Conservation (phyloP, 1,284 basidiomycete genomes). For the Melampsora americana region DNA sequence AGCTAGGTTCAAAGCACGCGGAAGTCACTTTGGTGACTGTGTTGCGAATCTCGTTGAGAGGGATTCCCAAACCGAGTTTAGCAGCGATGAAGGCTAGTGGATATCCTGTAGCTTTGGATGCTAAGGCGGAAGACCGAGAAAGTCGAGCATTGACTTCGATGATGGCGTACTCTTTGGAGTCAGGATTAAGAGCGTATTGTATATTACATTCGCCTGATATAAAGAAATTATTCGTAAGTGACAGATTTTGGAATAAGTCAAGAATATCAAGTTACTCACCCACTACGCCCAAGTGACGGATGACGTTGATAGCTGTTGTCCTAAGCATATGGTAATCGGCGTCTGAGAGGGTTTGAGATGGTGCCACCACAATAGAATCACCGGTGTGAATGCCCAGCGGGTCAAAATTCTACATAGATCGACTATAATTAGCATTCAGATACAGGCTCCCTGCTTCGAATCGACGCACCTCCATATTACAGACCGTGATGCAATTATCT, state of each 20-base stretch:
- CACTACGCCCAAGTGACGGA: conserved; percentile 92
- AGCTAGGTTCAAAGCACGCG: conserved; percentile 94
- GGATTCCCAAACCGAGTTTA: conserved; percentile 92
- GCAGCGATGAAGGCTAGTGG: conserved; percentile 97
- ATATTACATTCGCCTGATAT: conserved; percentile 83
- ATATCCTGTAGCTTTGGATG: conserved; percentile 97
- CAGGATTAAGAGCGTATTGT: conserved; percentile 94
- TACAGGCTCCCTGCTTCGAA: conserved; percentile 16
- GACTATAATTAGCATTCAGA: conserved; percentile 28
- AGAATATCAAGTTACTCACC: conserved; percentile 52
- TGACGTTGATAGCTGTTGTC: conserved; percentile 95
- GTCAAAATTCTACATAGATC: conserved; percentile 77
- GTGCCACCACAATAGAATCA: conserved; percentile 97
- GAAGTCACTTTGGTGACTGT: conserved; percentile 92
- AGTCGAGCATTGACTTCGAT: conserved; percentile 99
- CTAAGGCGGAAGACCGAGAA: conserved; percentile 93
- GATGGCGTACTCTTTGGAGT: conserved; percentile 93
- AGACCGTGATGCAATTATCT: conserved; percentile 97
- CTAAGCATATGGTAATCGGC: conserved; percentile 98
- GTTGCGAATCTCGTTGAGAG: conserved; percentile 96
- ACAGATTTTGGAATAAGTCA: background rate
- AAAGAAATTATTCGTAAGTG: background rate
- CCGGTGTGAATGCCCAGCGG: conserved; percentile 97
- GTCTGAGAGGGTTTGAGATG: conserved; percentile 96
- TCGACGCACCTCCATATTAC: conserved; percentile 91